Base-by-base conservation (phyloP, 768 basidiomycete species). In the Pulveroboletus sp. region DNA sequence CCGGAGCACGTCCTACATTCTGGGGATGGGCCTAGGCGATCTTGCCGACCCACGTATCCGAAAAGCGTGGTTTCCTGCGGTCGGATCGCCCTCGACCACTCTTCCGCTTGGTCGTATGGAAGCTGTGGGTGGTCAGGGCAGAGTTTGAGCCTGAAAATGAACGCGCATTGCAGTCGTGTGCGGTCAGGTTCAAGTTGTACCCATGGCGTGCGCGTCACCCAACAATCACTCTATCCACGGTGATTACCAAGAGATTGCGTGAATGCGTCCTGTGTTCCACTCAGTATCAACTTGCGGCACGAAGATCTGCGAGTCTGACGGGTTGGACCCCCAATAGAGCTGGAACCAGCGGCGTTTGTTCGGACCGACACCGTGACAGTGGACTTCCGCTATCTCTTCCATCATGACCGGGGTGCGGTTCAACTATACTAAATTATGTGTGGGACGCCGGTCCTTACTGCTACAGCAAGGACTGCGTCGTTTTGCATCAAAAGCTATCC, bases 341-440 rank as follows among this genome's bases (percentile, higher is more conserved):
- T 80, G 78, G 53, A 71, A 80, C 75, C 75, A 80, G 7, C 77
- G 72, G 19, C 64, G 65, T 0, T 70, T 72, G 35, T 62, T 54
- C 1, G 50, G 51, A n/a, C 74, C 74, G n/a, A n/a, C n/a, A n/a
- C n/a, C n/a, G n/a, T n/a, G n/a, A n/a, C n/a, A n/a, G 43, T 74
- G 75, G 2, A 74, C 78, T 22, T 67, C 55, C 2, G 72, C 80
- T 4, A 78, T 75, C 6, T 71, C 70, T 54, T 81, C 78, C 51
- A 81, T 76, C n/a, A n/a, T n/a, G n/a, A n/a, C n/a, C n/a, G n/a
- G n/a, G n/a, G n/a, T n/a, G n/a, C n/a, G n/a, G n/a, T n/a, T n/a
- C n/a, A n/a, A n/a, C n/a, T n/a, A n/a, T n/a, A n/a, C n/a, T n/a
- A n/a, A n/a, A n/a, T n/a, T n/a, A n/a, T n/a, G n/a, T n/a, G n/a